These are phyloP conservation scores for Viola pubescens DNA, from an alignment of 441 rosid species.

Conservation along the genomic window DNA sequence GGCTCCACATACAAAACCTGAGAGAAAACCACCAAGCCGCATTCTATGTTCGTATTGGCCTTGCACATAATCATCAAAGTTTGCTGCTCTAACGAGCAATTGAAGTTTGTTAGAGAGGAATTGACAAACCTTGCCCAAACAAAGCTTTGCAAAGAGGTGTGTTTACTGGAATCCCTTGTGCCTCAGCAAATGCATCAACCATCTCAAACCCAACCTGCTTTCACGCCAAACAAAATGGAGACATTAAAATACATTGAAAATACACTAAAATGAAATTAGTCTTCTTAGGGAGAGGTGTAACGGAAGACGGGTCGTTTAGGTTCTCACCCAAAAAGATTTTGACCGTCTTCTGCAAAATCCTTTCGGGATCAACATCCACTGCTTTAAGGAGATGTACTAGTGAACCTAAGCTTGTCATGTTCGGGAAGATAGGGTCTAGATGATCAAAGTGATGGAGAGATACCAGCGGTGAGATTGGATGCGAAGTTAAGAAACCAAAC, in stretches of 20 bases:
- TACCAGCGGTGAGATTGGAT: constrained; percentile 59
- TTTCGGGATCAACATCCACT: constrained; percentile 46
- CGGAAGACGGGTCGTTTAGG: too few relatives aligned
- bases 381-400: constrained; percentile 50
- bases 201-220: constrained; percentile 78
- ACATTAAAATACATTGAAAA: constrained; percentile 5
- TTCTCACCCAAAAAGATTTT: too few relatives aligned
- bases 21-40: constrained; percentile 2
- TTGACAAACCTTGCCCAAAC: constrained; percentile 58
- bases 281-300: too few relatives aligned
- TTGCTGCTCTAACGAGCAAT: neutral
- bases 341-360: constrained; percentile 71
- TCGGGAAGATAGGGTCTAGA: constrained; percentile 69
- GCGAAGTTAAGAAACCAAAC: constrained; percentile 68
- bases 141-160: constrained; percentile 58
- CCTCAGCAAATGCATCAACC: constrained; percentile 62
- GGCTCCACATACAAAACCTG: constrained; percentile 63
- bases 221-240: constrained; percentile 1
- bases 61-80: neutral
- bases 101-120: neutral
- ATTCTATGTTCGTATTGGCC: too few relatives aligned
- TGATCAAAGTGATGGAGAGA: constrained; percentile 72
- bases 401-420: constrained; percentile 47
- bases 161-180: constrained; percentile 49
- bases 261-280: neutral